Percentiles rank a stretch among this genome's conserved stretches.
Evolutionary conservation across 768 basidiomycete genomes (phyloP).

Genomic region (Mycena galericulata): DNA sequence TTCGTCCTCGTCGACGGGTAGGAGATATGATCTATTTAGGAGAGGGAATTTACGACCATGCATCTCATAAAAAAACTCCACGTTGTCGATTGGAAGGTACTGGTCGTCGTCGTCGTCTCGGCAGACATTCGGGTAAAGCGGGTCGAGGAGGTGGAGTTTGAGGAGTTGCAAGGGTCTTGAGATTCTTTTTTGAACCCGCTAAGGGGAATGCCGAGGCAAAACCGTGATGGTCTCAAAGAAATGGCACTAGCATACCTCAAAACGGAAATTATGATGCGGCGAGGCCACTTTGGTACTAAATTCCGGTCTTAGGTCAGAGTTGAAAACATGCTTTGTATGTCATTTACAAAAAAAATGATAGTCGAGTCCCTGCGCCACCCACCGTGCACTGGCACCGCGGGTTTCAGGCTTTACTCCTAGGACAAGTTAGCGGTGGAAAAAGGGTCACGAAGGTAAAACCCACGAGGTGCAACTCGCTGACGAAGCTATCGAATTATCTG

Average conservation of each 20-base stretch:
- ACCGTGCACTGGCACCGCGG: neutral
- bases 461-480: too few relatives aligned
- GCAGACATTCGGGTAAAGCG: slow-evolving; percentile 7
- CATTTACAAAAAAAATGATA: neutral
- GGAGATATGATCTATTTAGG: slow-evolving; percentile 67
- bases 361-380: neutral
- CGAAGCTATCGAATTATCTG: too few relatives aligned
- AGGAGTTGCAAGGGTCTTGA: neutral
- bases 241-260: neutral
- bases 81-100: slow-evolving; percentile 48
- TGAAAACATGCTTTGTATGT: slow-evolving; percentile 1
- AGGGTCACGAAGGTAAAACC: too few relatives aligned
- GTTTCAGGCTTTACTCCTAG: neutral
- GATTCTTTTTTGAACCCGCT: neutral
- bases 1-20: slow-evolving; percentile 77
- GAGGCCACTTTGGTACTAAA: neutral
- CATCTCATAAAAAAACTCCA: slow-evolving; percentile 64
- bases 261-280: neutral
- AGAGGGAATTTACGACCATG: slow-evolving; percentile 68
- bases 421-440: too few relatives aligned
- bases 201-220: neutral
- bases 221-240: neutral
- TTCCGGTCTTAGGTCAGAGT: neutral
- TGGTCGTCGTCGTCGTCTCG: slow-evolving; percentile 13
- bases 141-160: neutral